Base-by-base conservation (phyloP, 1,284 basidiomycete species). In the Macrocybe sp. region DNA sequence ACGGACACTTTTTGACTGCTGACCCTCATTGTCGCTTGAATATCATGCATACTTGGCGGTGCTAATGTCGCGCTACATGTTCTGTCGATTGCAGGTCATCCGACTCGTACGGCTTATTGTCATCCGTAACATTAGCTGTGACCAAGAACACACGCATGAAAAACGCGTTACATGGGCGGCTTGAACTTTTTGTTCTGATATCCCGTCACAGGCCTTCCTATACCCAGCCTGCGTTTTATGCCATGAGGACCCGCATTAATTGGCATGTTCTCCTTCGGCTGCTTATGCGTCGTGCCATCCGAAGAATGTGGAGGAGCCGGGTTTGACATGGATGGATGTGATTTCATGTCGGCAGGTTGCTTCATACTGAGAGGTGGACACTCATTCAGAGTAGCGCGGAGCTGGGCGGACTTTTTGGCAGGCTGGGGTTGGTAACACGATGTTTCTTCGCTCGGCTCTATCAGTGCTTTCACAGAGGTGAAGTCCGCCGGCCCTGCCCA, bases 141-240 rank as follows among this genome's bases (percentile, higher is more conserved):
- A 22, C 4, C 4, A 22, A 22, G 22, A 22, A 22, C 4, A 22
- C 22, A 22, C 4, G 22, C 22, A 22, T 32, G 10, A 35, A 33
- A 50, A 41, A 31, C 45, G 16, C 6, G 11, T 56, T 34, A 64
- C 29, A 58, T 57, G 31, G 76, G 77, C 12, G 67, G 59, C 60
- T 81, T 83, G 70, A 83, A 83, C 62, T 79, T 83, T 64, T 84
- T 85, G 63, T 83, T 85, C 14, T 75, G 56, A 59, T 83, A 84
- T 7, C 76, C 76, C n/a, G 53, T 22, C 61, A 7, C 60, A 62
- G 5, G 60, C 52, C 75, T 67, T 11, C 79, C 78, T 79, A 83
- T 83, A 1, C 81, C 80, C 36, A 83, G 64, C 37, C 79, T 68
- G 50, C 79, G 68, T 56, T 83, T 83, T 11, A 62, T 61, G 28